Evolutionary conservation across 768 basidiomycete species (phyloP).

Genomic region (Polyporus arcularius): DNA sequence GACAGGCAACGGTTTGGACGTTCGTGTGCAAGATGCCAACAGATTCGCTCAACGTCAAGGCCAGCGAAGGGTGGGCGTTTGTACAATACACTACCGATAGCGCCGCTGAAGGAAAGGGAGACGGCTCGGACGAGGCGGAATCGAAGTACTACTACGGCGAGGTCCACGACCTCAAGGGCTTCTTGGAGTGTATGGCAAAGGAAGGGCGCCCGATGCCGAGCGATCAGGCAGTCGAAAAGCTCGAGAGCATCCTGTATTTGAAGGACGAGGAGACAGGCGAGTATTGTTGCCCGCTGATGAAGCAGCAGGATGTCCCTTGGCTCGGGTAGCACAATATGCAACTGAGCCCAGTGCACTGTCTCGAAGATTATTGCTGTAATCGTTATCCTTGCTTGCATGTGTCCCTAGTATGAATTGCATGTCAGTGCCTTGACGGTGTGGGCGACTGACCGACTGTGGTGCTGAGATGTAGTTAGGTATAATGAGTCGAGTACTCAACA

Average conservation of each 20-base stretch:
- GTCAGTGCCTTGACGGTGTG: too few relatives aligned
- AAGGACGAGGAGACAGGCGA: too few relatives aligned
- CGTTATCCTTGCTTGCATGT: too few relatives aligned
- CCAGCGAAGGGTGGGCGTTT: neutral
- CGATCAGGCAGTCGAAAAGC: slow-evolving; percentile 18
- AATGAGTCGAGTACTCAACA: too few relatives aligned
- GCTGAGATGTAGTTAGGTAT: too few relatives aligned
- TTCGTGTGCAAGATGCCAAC: slow-evolving; percentile 11
- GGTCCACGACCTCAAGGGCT: slow-evolving; percentile 20
- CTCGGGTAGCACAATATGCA: too few relatives aligned
- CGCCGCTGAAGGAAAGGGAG: neutral
- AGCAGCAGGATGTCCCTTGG: too few relatives aligned
- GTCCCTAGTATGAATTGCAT: too few relatives aligned
- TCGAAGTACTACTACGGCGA: neutral
- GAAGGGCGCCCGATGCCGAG: slow-evolving; percentile 27
- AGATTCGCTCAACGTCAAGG: neutral
- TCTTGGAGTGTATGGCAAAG: slow-evolving; percentile 25
- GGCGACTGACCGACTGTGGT: too few relatives aligned
- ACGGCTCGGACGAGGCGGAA: neutral
- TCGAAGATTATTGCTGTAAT: too few relatives aligned
- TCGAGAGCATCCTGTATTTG: neutral
- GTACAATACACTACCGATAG: neutral
- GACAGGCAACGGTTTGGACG: slow-evolving; percentile 14
- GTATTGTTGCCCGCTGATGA: too few relatives aligned
- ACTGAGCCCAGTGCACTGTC: too few relatives aligned